Base-by-base conservation (phyloP, 345 rosid genomes). In the Arabidopsis suecica region DNA sequence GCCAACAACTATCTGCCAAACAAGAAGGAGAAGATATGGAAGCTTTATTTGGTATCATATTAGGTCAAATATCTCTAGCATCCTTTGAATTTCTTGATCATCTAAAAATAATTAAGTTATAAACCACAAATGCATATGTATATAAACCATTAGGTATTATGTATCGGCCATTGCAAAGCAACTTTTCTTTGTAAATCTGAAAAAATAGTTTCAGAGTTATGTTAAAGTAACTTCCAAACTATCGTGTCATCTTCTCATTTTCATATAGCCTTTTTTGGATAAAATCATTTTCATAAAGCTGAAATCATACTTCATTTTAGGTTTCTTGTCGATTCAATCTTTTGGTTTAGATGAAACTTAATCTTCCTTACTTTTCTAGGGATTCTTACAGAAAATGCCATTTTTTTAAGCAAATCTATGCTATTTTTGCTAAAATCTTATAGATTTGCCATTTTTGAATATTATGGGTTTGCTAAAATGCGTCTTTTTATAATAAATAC, bases 41-140 rank as follows among this genome's bases (percentile, higher is more conserved):
- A 57, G 60, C 72, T 74, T 57, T 74, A 66, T 65, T 74, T 57
- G 72, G 78, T 47, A 47, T n/a, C n/a, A n/a, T 56, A 56, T 11
- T 74, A 30, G 25, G 72, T 66, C 53, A 74, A 42, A 66, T 47
- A 37, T 57, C 40, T 57, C 23, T 47, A 36, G 22, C 66, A 47
- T 58, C 48, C 42, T 57, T 74, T 47, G 42, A 58, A 65, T 65
- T 55, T 74, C 9, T 45, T 65, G 58, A 65, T 65, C 78, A 57
- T 33, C 34, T 33, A 73, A 14, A 53, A 28, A 2, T 28, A 28
- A 28, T 28, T 28, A 3, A 32, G 25, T 54, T 45, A 42, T 40
- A 40, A 18, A 40, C 42, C 6, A 42, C 12, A 63, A 49, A 11
- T 38, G 53, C 69, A 61, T 30, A 38, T 25, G 28, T 12, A 12